Evolutionary conservation across 345 rosid species (phyloP), one percentile per base, ranked within the genome.

Genomic region (Salix koriyanagi): DNA sequence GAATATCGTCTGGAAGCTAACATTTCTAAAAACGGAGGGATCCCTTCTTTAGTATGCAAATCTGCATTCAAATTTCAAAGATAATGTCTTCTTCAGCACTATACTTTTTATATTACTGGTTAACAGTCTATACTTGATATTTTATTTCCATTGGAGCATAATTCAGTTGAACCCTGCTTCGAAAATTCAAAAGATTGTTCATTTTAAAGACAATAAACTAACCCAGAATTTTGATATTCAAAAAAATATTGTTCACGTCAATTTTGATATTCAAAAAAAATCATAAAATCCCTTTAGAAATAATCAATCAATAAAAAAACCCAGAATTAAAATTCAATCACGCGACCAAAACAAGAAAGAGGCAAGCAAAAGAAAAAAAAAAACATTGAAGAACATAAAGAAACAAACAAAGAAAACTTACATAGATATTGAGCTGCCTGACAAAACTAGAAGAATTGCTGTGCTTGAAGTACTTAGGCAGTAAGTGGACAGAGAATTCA

Each of bases 341-440:
- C 68, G 37, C 28, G 52, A 5, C 11, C 42, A 34, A 76, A 65
- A 37, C 15, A 67, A 23, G 15, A 67, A 23, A 68, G 11, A 68
- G 11, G 15, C n/a, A 56, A 70, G 7, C 36, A 71, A 52, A 4
- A 12, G 15, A 39, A 54, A 8, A 65, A 65, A 10, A 48, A 72
- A 5, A 8, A 73, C 26, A 75, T 36, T 5, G 54, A 32, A 50
- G 25, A 25, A 72, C 65, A 73, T 8, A 60, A 32, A 50, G 21
- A 72, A 67, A 54, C 50, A 69, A 65, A 74, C 58, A 72, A 28
- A 65, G 37, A 34, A 11, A 34, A 84, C 94, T 79, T 76, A 92
- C 98, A 76, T 92, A 94, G 81, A 94, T 94, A 60, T 94, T 94
- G 79, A 94, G 98, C 78, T 92, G 98, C 72, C 98, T 84, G 83